Evolutionary conservation across 768 basidiomycete genomes (phyloP).

Genomic region (Rhodotorula kratochvilovae): DNA sequence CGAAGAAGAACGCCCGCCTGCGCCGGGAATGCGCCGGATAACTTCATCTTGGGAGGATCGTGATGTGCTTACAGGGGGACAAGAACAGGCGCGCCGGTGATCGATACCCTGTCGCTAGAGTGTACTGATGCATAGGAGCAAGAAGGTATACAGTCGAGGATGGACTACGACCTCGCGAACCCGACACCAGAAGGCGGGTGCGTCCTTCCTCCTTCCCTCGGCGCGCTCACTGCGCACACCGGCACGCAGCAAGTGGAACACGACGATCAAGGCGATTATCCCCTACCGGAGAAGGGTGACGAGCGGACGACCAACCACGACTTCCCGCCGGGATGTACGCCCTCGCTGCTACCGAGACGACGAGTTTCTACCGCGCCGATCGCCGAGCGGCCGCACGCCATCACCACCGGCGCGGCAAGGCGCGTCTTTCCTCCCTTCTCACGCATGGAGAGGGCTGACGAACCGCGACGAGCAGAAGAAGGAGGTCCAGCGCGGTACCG

Average conservation of each 20-base stretch:
- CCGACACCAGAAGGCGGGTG: conserved; percentile 30
- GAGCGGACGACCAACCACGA: conserved; percentile 45
- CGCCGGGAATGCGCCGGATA: conserved; percentile 35
- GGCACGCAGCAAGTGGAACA: conserved; percentile 45
- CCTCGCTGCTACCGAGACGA: conserved; percentile 52
- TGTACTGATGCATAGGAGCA: too few species aligned
- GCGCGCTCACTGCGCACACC: neutral
- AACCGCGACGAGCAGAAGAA: conserved; percentile 26
- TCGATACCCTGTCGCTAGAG: too few species aligned
- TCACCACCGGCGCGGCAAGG: conserved; percentile 24
- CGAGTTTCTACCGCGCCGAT: conserved; percentile 51
- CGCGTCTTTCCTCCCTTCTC: neutral
- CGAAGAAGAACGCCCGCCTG: conserved; percentile 17
- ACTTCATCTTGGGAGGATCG: conserved; percentile 50
- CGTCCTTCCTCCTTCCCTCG: neutral
- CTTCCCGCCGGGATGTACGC: conserved; percentile 45
- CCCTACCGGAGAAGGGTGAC: conserved; percentile 48
- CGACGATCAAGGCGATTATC: conserved; percentile 49
- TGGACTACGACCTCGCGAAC: conserved; percentile 44
- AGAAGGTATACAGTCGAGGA: conserved; percentile 50
- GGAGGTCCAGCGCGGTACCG: conserved; percentile 33
- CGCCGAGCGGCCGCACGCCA: conserved; percentile 21
- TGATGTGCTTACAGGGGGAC: conserved; percentile 45
- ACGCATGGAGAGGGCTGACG: too few species aligned
- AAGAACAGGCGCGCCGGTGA: conserved; percentile 41